phyloP scores from a whole-genome alignment of 352 stramenopile species.

The Globisporangium alternatum region DNA sequence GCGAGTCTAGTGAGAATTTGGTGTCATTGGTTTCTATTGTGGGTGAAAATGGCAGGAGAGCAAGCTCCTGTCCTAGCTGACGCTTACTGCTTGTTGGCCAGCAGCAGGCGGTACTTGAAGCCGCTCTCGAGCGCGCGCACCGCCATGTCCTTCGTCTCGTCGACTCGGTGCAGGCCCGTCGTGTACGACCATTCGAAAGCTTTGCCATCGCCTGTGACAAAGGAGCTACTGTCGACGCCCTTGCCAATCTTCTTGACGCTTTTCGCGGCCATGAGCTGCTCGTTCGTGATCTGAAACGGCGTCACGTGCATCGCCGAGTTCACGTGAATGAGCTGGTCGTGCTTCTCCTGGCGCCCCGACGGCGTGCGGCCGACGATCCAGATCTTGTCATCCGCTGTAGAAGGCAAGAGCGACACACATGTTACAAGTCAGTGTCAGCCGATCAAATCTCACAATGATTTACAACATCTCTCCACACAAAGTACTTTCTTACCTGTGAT shows the following conservation, averaged over 20 bases:
- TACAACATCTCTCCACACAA: background rate
- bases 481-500: constrained; percentile 52
- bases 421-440: background rate
- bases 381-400: constrained; percentile 63
- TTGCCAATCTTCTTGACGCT: constrained; percentile 67
- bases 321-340: constrained; percentile 51
- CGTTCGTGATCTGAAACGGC: constrained; percentile 65
- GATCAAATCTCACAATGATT: background rate
- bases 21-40: constrained; percentile 9
- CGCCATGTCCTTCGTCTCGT: constrained; percentile 32
- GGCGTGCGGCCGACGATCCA: constrained; percentile 79
- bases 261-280: constrained; percentile 36
- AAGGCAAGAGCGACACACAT: background rate
- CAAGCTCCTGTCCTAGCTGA: background rate
- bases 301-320: constrained; percentile 67
- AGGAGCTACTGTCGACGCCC: constrained; percentile 71
- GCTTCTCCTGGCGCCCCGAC: constrained; percentile 54
- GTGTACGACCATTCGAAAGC: constrained; percentile 78
- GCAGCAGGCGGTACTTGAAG: constrained; percentile 66
- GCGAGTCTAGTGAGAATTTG: background rate
- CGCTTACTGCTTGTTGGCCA: constrained; percentile 25
- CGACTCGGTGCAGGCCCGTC: constrained; percentile 44
- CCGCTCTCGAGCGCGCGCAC: constrained; percentile 68
- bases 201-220: constrained; percentile 63
- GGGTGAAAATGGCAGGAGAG: background rate